Evolutionary conservation across 2,329 filamentous ascomycete species (phyloP).

Genomic region (Ophiostoma quercus): DNA sequence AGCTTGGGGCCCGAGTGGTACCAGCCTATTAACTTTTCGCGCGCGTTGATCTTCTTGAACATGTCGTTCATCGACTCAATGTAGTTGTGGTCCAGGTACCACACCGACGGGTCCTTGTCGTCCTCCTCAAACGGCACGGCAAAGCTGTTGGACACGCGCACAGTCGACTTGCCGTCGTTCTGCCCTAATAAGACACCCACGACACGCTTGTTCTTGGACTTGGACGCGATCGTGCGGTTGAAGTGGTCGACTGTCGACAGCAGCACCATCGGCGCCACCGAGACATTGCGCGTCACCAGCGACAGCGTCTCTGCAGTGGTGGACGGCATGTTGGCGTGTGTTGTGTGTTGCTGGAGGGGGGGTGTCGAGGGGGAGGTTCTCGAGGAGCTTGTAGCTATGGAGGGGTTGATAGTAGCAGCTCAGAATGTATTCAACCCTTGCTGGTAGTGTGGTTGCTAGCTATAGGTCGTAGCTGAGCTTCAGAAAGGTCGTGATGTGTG

Average conservation of each 20-base stretch:
- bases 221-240: conserved; percentile 84
- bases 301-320: conserved; percentile 95
- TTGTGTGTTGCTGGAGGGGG: neutral
- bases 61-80: conserved; percentile 99
- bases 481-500: neutral
- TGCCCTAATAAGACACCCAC: conserved; percentile 92
- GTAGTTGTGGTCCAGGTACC: conserved; percentile 99
- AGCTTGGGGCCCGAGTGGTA: conserved; percentile 98
- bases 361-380: conserved; percentile 14
- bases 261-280: conserved; percentile 93
- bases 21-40: conserved; percentile 99
- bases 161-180: conserved; percentile 83
- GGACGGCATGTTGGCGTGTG: conserved; percentile 61
- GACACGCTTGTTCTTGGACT: conserved; percentile 75
- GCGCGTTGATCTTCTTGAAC: conserved; percentile 99
- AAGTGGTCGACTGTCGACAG: conserved; percentile 98
- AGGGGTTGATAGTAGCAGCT: neutral
- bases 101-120: conserved; percentile 95
- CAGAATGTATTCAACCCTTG: neutral
- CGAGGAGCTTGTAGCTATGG: neutral
- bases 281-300: conserved; percentile 89
- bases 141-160: conserved; percentile 98
- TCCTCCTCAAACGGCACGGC: conserved; percentile 98
- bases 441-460: neutral
- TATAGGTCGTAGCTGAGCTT: neutral